Evolutionary conservation across 345 rosid species (phyloP).

Genomic region (Reutealis trisperma): DNA sequence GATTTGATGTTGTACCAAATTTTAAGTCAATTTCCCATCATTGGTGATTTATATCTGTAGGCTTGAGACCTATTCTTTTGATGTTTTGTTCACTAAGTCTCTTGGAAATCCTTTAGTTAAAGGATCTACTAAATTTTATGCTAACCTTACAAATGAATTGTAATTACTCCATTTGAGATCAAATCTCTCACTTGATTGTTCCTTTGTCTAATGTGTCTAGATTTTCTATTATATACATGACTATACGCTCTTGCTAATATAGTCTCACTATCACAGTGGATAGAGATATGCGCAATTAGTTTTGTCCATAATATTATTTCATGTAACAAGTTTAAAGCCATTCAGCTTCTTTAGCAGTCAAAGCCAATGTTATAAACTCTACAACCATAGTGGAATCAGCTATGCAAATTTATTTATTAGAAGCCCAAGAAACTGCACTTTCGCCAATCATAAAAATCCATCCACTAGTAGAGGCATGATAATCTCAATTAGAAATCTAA

Average conservation of each 20-base stretch:
- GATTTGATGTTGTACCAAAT: too few species aligned
- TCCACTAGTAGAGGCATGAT: constrained; percentile 10
- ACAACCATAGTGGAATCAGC: too few species aligned
- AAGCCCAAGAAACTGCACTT: too few species aligned
- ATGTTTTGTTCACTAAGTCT: too few species aligned
- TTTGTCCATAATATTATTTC: neutral
- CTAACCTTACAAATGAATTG: neutral
- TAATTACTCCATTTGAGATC: neutral
- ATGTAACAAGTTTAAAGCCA: neutral
- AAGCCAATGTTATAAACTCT: too few species aligned
- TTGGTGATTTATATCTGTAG: too few species aligned
- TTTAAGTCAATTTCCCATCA: too few species aligned
- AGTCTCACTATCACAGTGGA: neutral
- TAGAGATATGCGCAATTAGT: neutral
- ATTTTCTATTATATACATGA: too few species aligned
- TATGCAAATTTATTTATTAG: too few species aligned
- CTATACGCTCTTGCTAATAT: neutral
- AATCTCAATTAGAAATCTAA: neutral
- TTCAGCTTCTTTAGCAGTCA: too few species aligned
- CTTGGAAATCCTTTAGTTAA: neutral
- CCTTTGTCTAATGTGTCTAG: neutral
- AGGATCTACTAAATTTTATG: neutral
- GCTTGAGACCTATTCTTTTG: too few species aligned
- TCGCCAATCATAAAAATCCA: too few species aligned
- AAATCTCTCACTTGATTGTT: neutral